Percentiles rank a stretch among this genome's conserved stretches.
phyloP scores from a whole-genome alignment of 2,329 filamentous ascomycete genomes.

The Lachnellula arida region DNA sequence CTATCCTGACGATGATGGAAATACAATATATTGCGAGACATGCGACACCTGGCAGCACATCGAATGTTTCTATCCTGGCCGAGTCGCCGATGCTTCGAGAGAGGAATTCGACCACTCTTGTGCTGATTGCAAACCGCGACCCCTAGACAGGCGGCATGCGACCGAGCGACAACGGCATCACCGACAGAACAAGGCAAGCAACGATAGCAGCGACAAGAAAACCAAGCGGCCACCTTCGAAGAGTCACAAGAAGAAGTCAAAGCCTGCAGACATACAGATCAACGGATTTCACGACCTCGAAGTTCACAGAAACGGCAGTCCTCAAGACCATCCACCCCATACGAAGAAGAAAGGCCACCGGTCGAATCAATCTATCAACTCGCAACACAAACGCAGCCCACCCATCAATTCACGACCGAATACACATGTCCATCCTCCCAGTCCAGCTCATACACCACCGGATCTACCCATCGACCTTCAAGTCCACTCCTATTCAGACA shows the following conservation, averaged over 20 bases:
- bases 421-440: constrained; percentile 56
- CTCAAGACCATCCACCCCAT: constrained; percentile 48
- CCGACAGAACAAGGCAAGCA: constrained; percentile 48
- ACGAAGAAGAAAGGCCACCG: constrained; percentile 86
- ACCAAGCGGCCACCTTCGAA: constrained; percentile 71
- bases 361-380: constrained; percentile 68
- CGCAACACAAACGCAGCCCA: constrained; percentile 62
- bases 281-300: constrained; percentile 63
- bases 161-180: constrained; percentile 64
- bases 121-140: constrained; percentile 77
- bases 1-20: constrained; percentile 92
- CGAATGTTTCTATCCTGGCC: constrained; percentile 83
- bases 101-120: constrained; percentile 77
- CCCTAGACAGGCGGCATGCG: constrained; percentile 69
- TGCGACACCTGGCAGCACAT: constrained; percentile 99
- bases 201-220: constrained; percentile 59
- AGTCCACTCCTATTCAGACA: constrained; percentile 65
- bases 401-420: constrained; percentile 56
- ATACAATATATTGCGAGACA: constrained; percentile 91
- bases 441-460: constrained; percentile 71
- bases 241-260: constrained; percentile 82
- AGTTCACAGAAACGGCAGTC: constrained; percentile 41
- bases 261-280: constrained; percentile 61
- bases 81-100: constrained; percentile 66
- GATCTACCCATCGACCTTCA: constrained; percentile 59